These are phyloP conservation scores for Paraphysoderma sedebokerense DNA, from an alignment of 371 early-diverging fungal genomes.

Conservation along the genomic window DNA sequence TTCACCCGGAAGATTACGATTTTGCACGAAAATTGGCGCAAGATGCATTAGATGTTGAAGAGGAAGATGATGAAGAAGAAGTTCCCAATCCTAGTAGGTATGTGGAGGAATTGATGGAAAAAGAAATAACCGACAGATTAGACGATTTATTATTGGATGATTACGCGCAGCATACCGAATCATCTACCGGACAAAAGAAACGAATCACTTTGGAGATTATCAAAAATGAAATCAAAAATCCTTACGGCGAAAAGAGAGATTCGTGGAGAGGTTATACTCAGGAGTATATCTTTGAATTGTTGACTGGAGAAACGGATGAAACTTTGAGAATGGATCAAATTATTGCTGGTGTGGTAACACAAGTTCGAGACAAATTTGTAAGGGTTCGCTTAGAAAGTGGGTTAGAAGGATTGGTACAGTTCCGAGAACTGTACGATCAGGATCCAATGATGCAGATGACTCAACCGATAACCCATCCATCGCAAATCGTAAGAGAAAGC, in stretches of 20 bases:
- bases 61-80: constrained; percentile 30
- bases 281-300: constrained; percentile 63
- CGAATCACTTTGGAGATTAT: constrained; percentile 63
- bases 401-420: constrained; percentile 60
- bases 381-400: constrained; percentile 59
- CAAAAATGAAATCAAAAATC: constrained; percentile 68
- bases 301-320: constrained; percentile 66
- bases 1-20: constrained; percentile 90
- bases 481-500: too few relatives aligned
- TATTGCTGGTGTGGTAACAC: constrained; percentile 38
- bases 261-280: constrained; percentile 37
- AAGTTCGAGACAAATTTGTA: constrained; percentile 52
- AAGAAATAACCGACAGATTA: constrained; percentile 50
- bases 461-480: constrained; percentile 33
- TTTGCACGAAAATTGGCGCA: constrained; percentile 93
- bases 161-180: constrained; percentile 68
- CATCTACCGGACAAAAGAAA: constrained; percentile 53
- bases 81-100: constrained; percentile 37
- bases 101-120: constrained; percentile 63
- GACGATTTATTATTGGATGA: constrained; percentile 77
- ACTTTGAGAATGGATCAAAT: constrained; percentile 44
- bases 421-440: constrained; percentile 13
- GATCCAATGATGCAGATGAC: constrained; percentile 33
- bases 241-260: constrained; percentile 57
- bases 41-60: constrained; percentile 88